Evolutionary conservation across 192 early-diverging fungal species (phyloP).

Genomic region (Coemansia sp.): DNA sequence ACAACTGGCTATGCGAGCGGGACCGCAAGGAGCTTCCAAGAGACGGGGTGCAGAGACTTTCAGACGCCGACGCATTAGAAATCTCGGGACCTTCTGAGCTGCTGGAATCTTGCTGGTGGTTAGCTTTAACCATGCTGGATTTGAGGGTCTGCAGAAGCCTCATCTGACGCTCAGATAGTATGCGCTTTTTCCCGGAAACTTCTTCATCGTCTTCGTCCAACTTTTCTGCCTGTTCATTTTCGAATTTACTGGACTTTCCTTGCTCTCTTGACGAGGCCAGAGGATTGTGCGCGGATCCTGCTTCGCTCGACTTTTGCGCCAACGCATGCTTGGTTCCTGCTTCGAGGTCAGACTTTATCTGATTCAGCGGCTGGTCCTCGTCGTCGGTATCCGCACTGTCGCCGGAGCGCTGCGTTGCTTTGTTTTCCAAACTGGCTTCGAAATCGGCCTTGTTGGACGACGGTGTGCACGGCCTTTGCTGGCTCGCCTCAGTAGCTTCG

Average conservation of each 20-base stretch:
- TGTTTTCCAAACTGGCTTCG: neutral
- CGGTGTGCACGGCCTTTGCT: neutral
- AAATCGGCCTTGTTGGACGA: neutral
- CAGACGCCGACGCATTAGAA: neutral
- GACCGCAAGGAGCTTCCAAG: neutral
- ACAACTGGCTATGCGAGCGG: neutral
- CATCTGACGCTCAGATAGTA: conserved; percentile 1
- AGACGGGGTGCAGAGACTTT: neutral
- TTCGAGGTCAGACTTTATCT: conserved; percentile 37
- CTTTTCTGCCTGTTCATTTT: neutral
- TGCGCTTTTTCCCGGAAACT: neutral
- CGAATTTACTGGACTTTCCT: neutral
- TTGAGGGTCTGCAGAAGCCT: conserved; percentile 3
- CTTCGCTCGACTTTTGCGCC: neutral
- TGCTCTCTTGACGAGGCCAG: neutral
- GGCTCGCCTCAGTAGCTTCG: neutral
- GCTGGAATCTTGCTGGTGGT: neutral
- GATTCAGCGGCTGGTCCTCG: conserved; percentile 47
- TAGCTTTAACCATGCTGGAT: conserved; percentile 4
- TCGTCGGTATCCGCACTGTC: neutral
- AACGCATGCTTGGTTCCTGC: conserved; percentile 4
- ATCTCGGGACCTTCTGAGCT: neutral
- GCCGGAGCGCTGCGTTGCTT: neutral
- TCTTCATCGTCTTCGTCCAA: neutral
- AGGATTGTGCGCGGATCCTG: neutral